Conservation (phyloP, 768 basidiomycete genomes). For the Piloderma croceum region DNA sequence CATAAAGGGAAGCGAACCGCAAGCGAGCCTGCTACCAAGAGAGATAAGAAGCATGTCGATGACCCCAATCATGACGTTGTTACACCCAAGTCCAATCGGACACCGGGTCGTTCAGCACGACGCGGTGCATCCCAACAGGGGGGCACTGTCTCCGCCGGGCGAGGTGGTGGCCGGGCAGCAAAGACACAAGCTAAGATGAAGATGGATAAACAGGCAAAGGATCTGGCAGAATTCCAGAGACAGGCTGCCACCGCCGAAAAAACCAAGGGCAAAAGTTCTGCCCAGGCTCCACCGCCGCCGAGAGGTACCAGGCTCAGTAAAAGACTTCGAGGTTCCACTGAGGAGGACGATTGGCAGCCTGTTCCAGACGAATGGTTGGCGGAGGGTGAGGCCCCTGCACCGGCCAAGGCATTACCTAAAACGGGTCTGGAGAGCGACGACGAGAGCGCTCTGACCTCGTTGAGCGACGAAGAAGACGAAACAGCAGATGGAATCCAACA, state of each 20-base stretch:
- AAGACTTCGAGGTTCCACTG: conserved; percentile 48
- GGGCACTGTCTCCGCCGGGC: conserved; percentile 21
- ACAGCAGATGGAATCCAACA: conserved; percentile 10
- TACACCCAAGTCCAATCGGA: conserved; percentile 11
- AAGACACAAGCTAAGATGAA: conserved; percentile 68
- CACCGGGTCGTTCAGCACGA: too few species aligned
- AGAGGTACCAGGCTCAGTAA: conserved; percentile 63
- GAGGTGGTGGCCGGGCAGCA: conserved; percentile 54
- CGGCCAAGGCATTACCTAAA: conserved; percentile 24
- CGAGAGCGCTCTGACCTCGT: conserved; percentile 71
- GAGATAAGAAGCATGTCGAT: conserved; percentile 24
- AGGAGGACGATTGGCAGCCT: conserved; percentile 71
- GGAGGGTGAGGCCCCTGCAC: conserved; percentile 14
- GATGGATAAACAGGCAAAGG: conserved; percentile 62
- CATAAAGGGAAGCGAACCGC: conserved; percentile 16
- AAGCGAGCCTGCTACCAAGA: conserved; percentile 14
- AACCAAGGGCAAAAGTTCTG: conserved; percentile 9
- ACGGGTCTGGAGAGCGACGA: conserved; percentile 60
- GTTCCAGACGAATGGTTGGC: conserved; percentile 74
- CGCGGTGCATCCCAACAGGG: too few species aligned
- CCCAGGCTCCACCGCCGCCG: conserved; percentile 20
- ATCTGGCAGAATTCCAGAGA: conserved; percentile 57
- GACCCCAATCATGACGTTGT: conserved; percentile 11
- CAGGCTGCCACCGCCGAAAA: conserved; percentile 34
- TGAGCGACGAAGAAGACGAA: conserved; percentile 26